These are phyloP conservation scores for Ophiostoma piceae DNA, from an alignment of 2,329 filamentous ascomycete species.

Conservation along the genomic window DNA sequence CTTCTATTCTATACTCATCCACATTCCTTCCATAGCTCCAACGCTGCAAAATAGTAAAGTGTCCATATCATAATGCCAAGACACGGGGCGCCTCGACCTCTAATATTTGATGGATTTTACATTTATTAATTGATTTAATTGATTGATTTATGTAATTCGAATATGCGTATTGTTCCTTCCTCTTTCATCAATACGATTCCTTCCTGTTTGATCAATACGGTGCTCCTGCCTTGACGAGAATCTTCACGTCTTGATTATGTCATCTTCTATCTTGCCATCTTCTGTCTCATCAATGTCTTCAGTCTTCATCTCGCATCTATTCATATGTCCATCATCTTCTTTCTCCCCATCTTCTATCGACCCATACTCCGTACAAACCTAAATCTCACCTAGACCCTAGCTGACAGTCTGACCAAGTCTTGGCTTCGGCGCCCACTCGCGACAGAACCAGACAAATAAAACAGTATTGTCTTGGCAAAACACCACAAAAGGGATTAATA, in stretches of 20 bases:
- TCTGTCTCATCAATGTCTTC: neutral
- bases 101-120: neutral
- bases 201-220: neutral
- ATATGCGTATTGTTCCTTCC: neutral
- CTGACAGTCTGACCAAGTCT: constrained; percentile 7
- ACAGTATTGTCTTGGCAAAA: constrained; percentile 14
- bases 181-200: neutral
- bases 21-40: neutral
- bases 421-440: constrained; percentile 1
- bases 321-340: neutral
- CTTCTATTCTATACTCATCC: no score
- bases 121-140: neutral
- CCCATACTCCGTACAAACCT: no score
- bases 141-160: neutral
- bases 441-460: constrained; percentile 6
- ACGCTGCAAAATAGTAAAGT: neutral
- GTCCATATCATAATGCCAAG: neutral
- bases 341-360: no score
- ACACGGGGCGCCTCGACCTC: neutral
- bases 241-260: neutral
- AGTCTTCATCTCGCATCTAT: neutral
- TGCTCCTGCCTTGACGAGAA: neutral
- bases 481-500: neutral
- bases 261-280: neutral
- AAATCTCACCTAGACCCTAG: neutral